These are phyloP conservation scores for Scutellaria galericulata DNA, from an alignment of 257 asterid species.

Conservation along the genomic window DNA sequence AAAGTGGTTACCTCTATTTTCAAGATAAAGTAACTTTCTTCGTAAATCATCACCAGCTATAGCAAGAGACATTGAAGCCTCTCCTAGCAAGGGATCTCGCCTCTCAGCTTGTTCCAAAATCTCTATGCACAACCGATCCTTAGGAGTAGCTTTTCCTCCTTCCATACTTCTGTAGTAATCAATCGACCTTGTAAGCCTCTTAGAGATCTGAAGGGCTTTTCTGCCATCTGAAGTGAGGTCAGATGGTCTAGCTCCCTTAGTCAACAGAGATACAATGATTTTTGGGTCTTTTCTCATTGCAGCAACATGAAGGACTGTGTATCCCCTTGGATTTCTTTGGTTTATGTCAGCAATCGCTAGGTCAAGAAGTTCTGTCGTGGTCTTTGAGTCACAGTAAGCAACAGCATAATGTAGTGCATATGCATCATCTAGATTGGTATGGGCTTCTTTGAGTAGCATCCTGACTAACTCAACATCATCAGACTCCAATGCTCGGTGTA, in stretches of 20 bases:
- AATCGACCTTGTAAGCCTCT: slow-evolving; percentile 79
- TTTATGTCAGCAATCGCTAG: slow-evolving; percentile 87
- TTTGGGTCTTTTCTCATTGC: slow-evolving; percentile 96
- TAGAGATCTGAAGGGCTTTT: slow-evolving; percentile 90
- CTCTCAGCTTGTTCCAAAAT: slow-evolving; percentile 97
- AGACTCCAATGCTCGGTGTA: slow-evolving; percentile 92
- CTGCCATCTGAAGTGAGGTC: slow-evolving; percentile 92
- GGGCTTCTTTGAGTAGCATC: slow-evolving; percentile 88
- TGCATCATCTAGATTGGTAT: slow-evolving; percentile 83
- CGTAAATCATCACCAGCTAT: slow-evolving; percentile 96
- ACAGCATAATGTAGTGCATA: slow-evolving; percentile 93
- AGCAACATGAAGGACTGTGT: slow-evolving; percentile 93
- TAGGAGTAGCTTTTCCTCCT: slow-evolving; percentile 82
- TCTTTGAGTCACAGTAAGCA: slow-evolving; percentile 93
- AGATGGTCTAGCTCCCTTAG: slow-evolving; percentile 94
- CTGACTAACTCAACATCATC: slow-evolving; percentile 93
- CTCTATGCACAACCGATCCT: slow-evolving; percentile 88
- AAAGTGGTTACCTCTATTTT: slow-evolving; percentile 74
- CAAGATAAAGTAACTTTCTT: slow-evolving; percentile 79
- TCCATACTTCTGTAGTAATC: slow-evolving; percentile 64
- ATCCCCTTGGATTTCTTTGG: slow-evolving; percentile 78
- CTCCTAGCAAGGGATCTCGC: slow-evolving; percentile 85
- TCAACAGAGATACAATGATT: slow-evolving; percentile 82
- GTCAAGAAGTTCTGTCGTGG: slow-evolving; percentile 91
- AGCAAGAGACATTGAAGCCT: slow-evolving; percentile 96